Conservation (phyloP, 495 filamentous ascomycete genomes). For the Pseudevernia furfuracea region DNA sequence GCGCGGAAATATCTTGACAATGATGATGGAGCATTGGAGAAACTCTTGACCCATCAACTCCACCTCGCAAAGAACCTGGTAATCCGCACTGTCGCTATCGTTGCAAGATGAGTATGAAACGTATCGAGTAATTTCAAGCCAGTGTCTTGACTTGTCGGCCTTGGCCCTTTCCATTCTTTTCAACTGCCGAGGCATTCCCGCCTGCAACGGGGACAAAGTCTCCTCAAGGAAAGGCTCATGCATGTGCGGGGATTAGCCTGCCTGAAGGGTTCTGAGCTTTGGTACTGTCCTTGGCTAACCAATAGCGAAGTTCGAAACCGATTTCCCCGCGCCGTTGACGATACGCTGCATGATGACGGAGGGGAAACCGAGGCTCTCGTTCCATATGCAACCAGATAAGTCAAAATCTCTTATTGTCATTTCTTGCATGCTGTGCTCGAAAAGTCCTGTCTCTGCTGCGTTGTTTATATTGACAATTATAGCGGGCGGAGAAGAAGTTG, state of each 20-base stretch:
- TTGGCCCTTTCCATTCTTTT: background rate
- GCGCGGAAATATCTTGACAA: background rate
- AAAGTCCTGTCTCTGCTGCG: background rate
- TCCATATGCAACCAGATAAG: background rate
- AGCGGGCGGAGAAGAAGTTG: background rate
- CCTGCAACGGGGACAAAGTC: background rate
- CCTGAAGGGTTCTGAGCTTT: background rate
- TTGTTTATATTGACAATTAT: background rate
- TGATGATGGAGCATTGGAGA: no score
- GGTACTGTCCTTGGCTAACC: background rate
- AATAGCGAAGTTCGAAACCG: background rate
- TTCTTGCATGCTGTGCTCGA: background rate
- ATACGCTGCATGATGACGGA: background rate
- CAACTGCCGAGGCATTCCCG: background rate
- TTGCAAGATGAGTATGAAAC: no score
- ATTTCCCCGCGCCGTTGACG: conserved; percentile 1
- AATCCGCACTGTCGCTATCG: background rate
- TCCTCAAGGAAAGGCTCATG: background rate
- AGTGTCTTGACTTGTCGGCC: background rate
- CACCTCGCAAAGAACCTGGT: background rate
- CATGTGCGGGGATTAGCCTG: background rate
- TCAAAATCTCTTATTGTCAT: background rate
- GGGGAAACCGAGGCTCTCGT: background rate
- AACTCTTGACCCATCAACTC: no score
- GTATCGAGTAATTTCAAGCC: background rate